These are phyloP conservation scores for Epichloe gansuensis DNA, from an alignment of 2,329 filamentous ascomycete species.

Conservation along the genomic window DNA sequence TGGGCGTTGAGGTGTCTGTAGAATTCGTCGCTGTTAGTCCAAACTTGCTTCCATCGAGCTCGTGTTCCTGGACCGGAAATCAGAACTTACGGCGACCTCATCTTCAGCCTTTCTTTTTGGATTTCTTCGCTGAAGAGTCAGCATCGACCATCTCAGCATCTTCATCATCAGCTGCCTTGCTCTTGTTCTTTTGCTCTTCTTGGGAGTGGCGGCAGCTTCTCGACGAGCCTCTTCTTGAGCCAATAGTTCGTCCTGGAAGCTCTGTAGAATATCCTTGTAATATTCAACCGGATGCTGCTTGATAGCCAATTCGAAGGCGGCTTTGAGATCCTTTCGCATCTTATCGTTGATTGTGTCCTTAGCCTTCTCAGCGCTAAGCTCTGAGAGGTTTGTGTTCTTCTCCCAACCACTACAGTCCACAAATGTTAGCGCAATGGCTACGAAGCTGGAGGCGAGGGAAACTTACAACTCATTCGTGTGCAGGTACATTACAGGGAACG, in stretches of 20 bases:
- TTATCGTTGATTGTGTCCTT: conserved; percentile 59
- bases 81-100: conserved; percentile 38
- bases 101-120: conserved; percentile 76
- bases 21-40: background rate
- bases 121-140: conserved; percentile 49
- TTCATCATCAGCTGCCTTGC: conserved; percentile 42
- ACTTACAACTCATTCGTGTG: conserved; percentile 93
- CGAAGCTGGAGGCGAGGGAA: background rate
- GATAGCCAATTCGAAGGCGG: conserved; percentile 69
- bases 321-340: conserved; percentile 65
- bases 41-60: background rate
- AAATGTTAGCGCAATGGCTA: background rate
- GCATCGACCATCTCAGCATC: conserved; percentile 51
- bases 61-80: no score
- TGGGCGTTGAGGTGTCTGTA: conserved; percentile 42
- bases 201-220: conserved; percentile 28
- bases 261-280: conserved; percentile 70
- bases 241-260: conserved; percentile 54
- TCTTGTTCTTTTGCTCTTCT: conserved; percentile 33
- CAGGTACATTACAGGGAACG: conserved; percentile 91
- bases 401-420: conserved; percentile 65
- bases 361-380: conserved; percentile 63
- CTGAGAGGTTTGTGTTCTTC: conserved; percentile 67
- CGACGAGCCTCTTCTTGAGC: conserved; percentile 39
- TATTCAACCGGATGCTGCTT: conserved; percentile 65